A percentile compares a stretch with the other conserved stretches of the same genome.
phyloP scores from a whole-genome alignment of 257 asterid species.

The Solanum medicagineum region DNA sequence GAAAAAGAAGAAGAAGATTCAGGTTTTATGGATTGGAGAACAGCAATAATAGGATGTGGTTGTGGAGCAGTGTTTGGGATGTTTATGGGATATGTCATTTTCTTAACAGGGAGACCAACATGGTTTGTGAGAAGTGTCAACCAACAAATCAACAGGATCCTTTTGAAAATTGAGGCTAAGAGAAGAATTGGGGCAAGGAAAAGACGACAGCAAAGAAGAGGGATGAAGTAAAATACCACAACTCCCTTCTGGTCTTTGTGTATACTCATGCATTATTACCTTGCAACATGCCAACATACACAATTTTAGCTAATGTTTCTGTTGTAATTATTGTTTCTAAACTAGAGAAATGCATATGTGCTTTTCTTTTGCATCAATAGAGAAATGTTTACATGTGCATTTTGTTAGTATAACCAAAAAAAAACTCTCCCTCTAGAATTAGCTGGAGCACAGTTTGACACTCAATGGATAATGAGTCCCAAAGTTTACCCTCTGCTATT shows the following conservation, averaged over 20 bases:
- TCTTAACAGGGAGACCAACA: constrained; percentile 8
- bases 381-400: too few relatives aligned
- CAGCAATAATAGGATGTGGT: constrained; percentile 13
- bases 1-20: background rate
- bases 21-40: constrained; percentile 2
- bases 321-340: background rate
- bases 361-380: background rate
- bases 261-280: background rate
- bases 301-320: background rate
- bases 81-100: constrained; percentile 1
- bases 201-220: background rate
- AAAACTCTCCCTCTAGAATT: background rate
- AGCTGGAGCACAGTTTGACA: background rate
- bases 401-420: background rate
- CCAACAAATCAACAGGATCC: background rate
- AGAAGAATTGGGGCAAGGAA: background rate
- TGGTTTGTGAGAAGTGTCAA: background rate
- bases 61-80: constrained; percentile 10
- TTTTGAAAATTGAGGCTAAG: background rate
- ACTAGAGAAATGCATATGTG: background rate
- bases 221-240: background rate
- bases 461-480: background rate
- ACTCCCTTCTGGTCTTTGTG: background rate
- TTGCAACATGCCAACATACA: background rate
- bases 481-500: background rate